Percentiles rank a stretch among this genome's conserved stretches.
Conservation (phyloP, 2,329 filamentous ascomycete species). For the Fusarium pseudonygamai region DNA sequence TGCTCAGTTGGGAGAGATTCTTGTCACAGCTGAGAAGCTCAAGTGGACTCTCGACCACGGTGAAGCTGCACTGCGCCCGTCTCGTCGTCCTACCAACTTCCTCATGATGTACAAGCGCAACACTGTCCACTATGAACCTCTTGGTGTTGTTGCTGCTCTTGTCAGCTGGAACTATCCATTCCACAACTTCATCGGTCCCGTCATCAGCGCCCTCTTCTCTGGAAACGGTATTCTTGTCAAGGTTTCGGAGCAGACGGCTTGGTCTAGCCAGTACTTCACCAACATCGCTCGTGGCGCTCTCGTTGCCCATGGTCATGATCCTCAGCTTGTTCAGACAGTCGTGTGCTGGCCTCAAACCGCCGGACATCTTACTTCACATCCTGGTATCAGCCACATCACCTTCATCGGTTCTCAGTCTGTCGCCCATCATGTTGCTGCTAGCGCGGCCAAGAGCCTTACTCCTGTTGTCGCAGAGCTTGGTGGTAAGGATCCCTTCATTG, state of each 20-base stretch:
- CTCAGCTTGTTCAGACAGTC: constrained; percentile 83
- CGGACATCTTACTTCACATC: constrained; percentile 83
- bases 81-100: constrained; percentile 83
- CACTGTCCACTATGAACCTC: constrained; percentile 87
- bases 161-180: constrained; percentile 99
- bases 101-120: constrained; percentile 97
- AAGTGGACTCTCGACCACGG: constrained; percentile 94
- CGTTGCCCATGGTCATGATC: constrained; percentile 81
- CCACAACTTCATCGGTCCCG: constrained; percentile 91
- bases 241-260: constrained; percentile 93
- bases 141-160: constrained; percentile 90
- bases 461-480: constrained; percentile 92
- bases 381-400: constrained; percentile 85
- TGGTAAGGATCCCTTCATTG: constrained; percentile 91
- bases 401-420: constrained; percentile 94
- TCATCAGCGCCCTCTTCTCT: constrained; percentile 89
- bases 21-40: constrained; percentile 93
- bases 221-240: constrained; percentile 95
- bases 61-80: constrained; percentile 78
- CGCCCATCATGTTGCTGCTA: constrained; percentile 86
- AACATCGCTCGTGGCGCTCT: constrained; percentile 82
- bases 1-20: constrained; percentile 90
- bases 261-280: constrained; percentile 87
- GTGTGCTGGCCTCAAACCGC: constrained; percentile 90
- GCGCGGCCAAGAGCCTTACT: constrained; percentile 85